phyloP scores from a whole-genome alignment of 2,329 filamentous ascomycete genomes.

The Talaromyces sp. region DNA sequence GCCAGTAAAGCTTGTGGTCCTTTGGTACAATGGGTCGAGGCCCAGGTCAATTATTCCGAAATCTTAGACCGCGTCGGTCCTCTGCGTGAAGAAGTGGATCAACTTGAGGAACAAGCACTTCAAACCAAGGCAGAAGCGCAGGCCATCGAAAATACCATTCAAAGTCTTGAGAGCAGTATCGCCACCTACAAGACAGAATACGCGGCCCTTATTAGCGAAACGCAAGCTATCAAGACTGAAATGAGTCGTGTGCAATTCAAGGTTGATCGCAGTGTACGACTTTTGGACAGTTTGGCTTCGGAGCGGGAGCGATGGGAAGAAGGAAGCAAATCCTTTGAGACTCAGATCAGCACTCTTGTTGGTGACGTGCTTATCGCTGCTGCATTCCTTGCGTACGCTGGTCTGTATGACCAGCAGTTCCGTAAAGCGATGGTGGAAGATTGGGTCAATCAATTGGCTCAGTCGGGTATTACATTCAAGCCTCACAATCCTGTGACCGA shows the following conservation, averaged over 20 bases:
- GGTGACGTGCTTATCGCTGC: slow-evolving; percentile 95
- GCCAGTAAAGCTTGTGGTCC: slow-evolving; percentile 96
- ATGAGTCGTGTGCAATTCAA: slow-evolving; percentile 97
- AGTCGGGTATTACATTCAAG: slow-evolving; percentile 93
- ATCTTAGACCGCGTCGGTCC: slow-evolving; percentile 93
- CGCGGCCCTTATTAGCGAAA: slow-evolving; percentile 91
- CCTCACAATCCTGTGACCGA: slow-evolving; percentile 91
- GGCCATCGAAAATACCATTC: slow-evolving; percentile 84
- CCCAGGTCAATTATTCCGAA: slow-evolving; percentile 96
- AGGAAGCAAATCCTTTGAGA: slow-evolving; percentile 96
- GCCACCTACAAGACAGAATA: slow-evolving; percentile 95
- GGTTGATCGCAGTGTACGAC: slow-evolving; percentile 89
- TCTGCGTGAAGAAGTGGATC: slow-evolving; percentile 79
- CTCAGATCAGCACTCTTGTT: slow-evolving; percentile 92
- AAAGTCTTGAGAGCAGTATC: slow-evolving; percentile 81
- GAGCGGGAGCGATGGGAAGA: slow-evolving; percentile 93
- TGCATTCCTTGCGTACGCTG: slow-evolving; percentile 93
- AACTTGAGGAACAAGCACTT: slow-evolving; percentile 81
- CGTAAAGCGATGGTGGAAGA: slow-evolving; percentile 97
- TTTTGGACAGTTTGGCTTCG: slow-evolving; percentile 91
- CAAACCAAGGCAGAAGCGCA: slow-evolving; percentile 91
- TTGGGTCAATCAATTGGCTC: slow-evolving; percentile 87
- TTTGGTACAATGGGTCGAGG: slow-evolving; percentile 92
- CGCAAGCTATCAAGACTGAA: slow-evolving; percentile 92
- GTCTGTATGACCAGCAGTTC: slow-evolving; percentile 97